Conservation (phyloP, 2,329 filamentous ascomycete species). For the Podosphaera xanthii region DNA sequence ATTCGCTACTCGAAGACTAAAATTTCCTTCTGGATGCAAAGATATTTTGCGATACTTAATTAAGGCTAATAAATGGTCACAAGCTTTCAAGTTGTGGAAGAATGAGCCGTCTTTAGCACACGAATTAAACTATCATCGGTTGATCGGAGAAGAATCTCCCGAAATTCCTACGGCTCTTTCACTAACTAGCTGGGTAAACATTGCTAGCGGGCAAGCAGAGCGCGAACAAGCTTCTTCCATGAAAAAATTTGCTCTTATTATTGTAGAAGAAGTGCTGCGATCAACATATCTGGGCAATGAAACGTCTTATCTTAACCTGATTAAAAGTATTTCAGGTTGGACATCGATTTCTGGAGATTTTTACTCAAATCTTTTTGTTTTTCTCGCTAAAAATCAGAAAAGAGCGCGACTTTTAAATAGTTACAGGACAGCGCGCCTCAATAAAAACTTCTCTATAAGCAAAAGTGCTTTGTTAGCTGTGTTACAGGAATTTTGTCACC, state of each 20-base stretch:
- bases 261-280: slow-evolving; percentile 7
- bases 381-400: slow-evolving; percentile 8
- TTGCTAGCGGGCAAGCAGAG: not conserved
- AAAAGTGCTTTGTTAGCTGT: slow-evolving; percentile 11
- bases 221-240: slow-evolving; percentile 1
- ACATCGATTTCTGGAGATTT: slow-evolving; percentile 4
- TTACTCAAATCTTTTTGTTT: slow-evolving; percentile 7
- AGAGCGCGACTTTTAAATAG: slow-evolving; percentile 6
- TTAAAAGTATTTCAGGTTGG: slow-evolving; percentile 9
- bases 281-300: slow-evolving; percentile 4
- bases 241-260: slow-evolving; percentile 5
- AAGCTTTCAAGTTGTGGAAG: slow-evolving; percentile 10
- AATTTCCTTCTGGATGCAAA: slow-evolving; percentile 7
- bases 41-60: slow-evolving; percentile 11
- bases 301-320: slow-evolving; percentile 6
- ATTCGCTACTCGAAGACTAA: slow-evolving; percentile 5
- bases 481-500: slow-evolving; percentile 14
- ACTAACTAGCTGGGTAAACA: slow-evolving; percentile 7
- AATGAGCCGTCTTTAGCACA: not conserved
- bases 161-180: slow-evolving; percentile 3
- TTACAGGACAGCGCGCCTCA: slow-evolving; percentile 9
- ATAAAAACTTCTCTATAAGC: slow-evolving; percentile 5
- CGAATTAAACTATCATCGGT: slow-evolving; percentile 6
- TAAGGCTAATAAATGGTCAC: slow-evolving; percentile 8
- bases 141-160: slow-evolving; percentile 4